Evolutionary conservation across 306 rosid genomes (phyloP).

Genomic region (apple (Malus domestica)): DNA sequence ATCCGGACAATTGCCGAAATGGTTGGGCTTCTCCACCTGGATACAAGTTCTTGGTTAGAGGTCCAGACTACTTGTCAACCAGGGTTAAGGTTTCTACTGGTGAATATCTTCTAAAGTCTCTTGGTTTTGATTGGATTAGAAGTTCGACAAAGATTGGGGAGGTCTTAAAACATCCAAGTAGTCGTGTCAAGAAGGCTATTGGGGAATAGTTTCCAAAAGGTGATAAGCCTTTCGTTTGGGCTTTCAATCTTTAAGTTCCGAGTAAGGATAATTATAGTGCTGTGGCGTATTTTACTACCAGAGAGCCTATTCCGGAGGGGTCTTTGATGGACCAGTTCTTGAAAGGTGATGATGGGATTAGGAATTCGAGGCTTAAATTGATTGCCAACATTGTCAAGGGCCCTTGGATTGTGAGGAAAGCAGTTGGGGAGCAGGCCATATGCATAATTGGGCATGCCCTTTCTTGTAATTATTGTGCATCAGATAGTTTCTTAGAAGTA

Average conservation of each 20-base stretch:
- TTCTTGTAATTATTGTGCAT: slow-evolving; percentile 45
- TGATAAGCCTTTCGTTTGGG: slow-evolving; percentile 80
- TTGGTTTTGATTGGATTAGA: slow-evolving; percentile 90
- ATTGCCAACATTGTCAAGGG: slow-evolving; percentile 72
- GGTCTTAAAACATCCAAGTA: slow-evolving; percentile 49
- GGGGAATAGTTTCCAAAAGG: slow-evolving; percentile 52
- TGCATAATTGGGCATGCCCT: slow-evolving; percentile 77
- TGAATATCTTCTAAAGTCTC: slow-evolving; percentile 65
- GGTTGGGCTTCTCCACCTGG: slow-evolving; percentile 89
- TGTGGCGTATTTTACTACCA: slow-evolving; percentile 53
- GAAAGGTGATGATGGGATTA: slow-evolving; percentile 60
- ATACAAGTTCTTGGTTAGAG: slow-evolving; percentile 72
- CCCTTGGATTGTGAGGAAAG: slow-evolving; percentile 87
- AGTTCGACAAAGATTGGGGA: slow-evolving; percentile 66
- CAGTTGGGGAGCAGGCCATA: slow-evolving; percentile 91
- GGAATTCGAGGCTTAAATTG: slow-evolving; percentile 83
- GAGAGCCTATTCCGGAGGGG: slow-evolving; percentile 47
- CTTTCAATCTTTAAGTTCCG: slow-evolving; percentile 80
- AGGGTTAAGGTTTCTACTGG: slow-evolving; percentile 69
- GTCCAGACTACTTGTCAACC: slow-evolving; percentile 74
- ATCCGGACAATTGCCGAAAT: slow-evolving; percentile 44
- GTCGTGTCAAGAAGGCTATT: slow-evolving; percentile 50
- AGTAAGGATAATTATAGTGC: slow-evolving; percentile 68
- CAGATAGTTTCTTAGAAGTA: slow-evolving; percentile 68
- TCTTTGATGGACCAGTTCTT: slow-evolving; percentile 67